Base-by-base conservation (phyloP, 139 green algal species). In the Tetratostichococcus sp. region DNA sequence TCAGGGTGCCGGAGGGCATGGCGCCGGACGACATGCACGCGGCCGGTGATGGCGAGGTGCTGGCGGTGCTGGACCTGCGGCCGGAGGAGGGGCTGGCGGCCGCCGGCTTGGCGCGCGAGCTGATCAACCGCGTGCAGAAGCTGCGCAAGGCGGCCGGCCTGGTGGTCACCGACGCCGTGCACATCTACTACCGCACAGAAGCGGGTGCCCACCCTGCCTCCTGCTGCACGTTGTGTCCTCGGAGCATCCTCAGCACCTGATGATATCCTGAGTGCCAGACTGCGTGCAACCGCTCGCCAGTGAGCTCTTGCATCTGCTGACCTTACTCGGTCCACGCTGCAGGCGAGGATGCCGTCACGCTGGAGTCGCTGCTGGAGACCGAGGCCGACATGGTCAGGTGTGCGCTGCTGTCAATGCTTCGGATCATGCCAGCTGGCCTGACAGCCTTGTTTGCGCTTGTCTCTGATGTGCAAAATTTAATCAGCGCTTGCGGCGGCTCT, bases 81-180 rank as follows among this genome's bases (percentile, higher is more conserved):
- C 58, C 83, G 28, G 87, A 93, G 71, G 82, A 87, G 4, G 81
- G 76, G 26, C 85, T 98, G 58, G 26, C 89, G 30, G 76, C 88
- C 32, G 86, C 89, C 11, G 92, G 94, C 22, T 65, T 91, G 21
- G 95, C 93, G 22, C 83, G 95, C 16, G 94, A 98, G 87, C 74
- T 98, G 32, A 91, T 98, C 66, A 98, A 98, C 87, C 85, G 94
- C 42, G 92, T 97, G 74, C 95, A 98, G 87, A 96, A 97, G 80
- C 83, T 98, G 62, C 84, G 95, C 21, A 99, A 99, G 86, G 88
- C 89, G 57, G 87, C 89, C 3, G 93, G 92, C 17, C 80, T 98
- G 73, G 79, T 80, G 26, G 78, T 84, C 0, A 85, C 79, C 2
- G 92, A 98, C 77, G 30, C 73, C 19, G 88, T 97, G 58, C 88